Base-by-base conservation (phyloP, 2,329 filamentous ascomycete species). In the Ascochyta fabae region DNA sequence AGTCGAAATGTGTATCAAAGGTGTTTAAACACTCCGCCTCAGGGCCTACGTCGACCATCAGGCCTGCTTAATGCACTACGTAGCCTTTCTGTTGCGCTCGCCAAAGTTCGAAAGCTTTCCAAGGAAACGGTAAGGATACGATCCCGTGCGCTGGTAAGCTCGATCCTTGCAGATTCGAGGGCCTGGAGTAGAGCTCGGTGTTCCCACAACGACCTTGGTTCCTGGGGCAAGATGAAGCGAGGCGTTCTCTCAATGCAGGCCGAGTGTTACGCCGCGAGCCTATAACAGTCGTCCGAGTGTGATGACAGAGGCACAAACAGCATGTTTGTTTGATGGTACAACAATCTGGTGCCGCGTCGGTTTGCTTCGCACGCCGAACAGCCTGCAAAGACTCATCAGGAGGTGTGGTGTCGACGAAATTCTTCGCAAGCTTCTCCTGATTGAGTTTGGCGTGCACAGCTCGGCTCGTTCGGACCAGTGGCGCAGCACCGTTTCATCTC, bases 351-450 rank as follows among this genome's bases (percentile, higher is more conserved):
- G 53, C 34, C 56, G 56, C 49, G 43, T 51, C 63, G 60, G 48
- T 29, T 38, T 47, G 41, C 48, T 43, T 54, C 29, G 52, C 53
- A 41, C 38, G 40, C 56, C 55, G 55, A 48, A 49, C 40, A 38
- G 48, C 46, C 48, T 54, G 43, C 43, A 59, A 44, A 45, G 46
- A 62, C 41, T 51, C 50, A 50, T 55, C 40, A 49, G 31, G 48
- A 46, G 40, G 56, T 54, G 46, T 48, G 15, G 34, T 44, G 34
- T 52, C 34, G 52, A 35, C 41, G 39, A 46, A 53, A 56, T 49
- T 61, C 56, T 61, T 69, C 65, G 66, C 65, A 69, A 69, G 57
- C 54, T 59, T 42, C 53, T 50, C 66, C 54, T 26, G 5, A 57
- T 64, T 33, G 16, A 45, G 66, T 34, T 46, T 51, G 16, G 46